Conservation (phyloP, 2,329 filamentous ascomycete species). For the Microdochium bolleyi region DNA sequence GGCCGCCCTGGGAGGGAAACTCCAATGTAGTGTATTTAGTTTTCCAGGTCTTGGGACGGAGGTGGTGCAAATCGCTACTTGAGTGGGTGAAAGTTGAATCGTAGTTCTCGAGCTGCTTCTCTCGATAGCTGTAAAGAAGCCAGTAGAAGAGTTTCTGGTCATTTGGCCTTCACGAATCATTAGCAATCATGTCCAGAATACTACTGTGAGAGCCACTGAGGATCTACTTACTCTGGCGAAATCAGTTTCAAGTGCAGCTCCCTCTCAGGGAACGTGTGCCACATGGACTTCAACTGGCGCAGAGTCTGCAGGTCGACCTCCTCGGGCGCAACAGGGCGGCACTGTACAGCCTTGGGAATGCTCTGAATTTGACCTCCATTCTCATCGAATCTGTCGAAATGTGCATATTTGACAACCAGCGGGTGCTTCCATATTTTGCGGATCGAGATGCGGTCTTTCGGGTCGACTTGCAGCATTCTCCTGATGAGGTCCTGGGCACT, state of each 20-base stretch:
- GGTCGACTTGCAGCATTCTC: constrained; percentile 72
- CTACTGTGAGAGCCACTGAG: neutral
- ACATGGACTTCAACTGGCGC: constrained; percentile 79
- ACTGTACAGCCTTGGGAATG: constrained; percentile 53
- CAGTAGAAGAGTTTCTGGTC: constrained; percentile 93
- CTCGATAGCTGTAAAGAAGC: constrained; percentile 71
- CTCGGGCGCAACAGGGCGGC: constrained; percentile 47
- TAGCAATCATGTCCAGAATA: constrained; percentile 11
- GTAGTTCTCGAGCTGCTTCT: constrained; percentile 83
- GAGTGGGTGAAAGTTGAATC: constrained; percentile 75
- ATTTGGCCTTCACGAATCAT: constrained; percentile 51
- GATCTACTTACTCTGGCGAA: constrained; percentile 47
- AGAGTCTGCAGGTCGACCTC: constrained; percentile 78
- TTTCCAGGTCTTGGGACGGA: constrained; percentile 49
- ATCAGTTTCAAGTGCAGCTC: constrained; percentile 63
- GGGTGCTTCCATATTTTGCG: constrained; percentile 80
- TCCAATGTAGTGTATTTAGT: constrained; percentile 55
- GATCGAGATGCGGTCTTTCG: constrained; percentile 71
- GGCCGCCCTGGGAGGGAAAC: constrained; percentile 40
- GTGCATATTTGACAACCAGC: constrained; percentile 75
- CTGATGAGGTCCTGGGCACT: constrained; percentile 74
- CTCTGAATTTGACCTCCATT: constrained; percentile 44
- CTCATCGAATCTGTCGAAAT: constrained; percentile 59
- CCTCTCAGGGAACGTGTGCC: constrained; percentile 76
- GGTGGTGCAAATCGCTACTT: constrained; percentile 83